Evolutionary conservation across 441 rosid genomes (phyloP).

Genomic region (Flueggea neowawraea): DNA sequence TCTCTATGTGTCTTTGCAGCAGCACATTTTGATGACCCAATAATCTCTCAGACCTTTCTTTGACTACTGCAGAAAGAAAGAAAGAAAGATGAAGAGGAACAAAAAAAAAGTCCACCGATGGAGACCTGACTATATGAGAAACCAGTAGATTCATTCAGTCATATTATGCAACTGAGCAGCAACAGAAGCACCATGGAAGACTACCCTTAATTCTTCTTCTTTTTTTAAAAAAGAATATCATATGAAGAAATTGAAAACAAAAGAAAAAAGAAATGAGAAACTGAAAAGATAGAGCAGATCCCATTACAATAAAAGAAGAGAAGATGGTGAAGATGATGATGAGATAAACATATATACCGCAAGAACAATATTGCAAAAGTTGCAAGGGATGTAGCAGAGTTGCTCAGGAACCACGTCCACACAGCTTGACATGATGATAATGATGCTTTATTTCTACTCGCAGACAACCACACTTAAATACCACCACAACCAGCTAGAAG

Average conservation of each 20-base stretch:
- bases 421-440: conserved; percentile 47
- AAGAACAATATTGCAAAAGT: conserved; percentile 93
- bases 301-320: not conserved
- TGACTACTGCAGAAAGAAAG: conserved; percentile 45
- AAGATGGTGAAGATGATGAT: conserved; percentile 1
- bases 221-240: no score
- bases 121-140: conserved; percentile 50
- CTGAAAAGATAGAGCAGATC: not conserved
- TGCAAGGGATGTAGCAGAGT: conserved; percentile 98
- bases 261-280: not conserved
- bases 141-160: not conserved
- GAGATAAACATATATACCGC: conserved; percentile 53
- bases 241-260: not conserved
- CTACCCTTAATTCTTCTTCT: not conserved
- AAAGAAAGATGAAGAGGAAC: conserved; percentile 5
- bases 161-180: not conserved
- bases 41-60: conserved; percentile 40
- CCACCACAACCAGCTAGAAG: conserved; percentile 6
- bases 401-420: conserved; percentile 66
- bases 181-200: not conserved
- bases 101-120: conserved; percentile 48
- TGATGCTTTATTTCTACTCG: not conserved
- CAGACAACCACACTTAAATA: no score
- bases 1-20: conserved; percentile 7
- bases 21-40: conserved; percentile 19